phyloP scores from a whole-genome alignment of 306 rosid species.

The Trifolium pratense region DNA sequence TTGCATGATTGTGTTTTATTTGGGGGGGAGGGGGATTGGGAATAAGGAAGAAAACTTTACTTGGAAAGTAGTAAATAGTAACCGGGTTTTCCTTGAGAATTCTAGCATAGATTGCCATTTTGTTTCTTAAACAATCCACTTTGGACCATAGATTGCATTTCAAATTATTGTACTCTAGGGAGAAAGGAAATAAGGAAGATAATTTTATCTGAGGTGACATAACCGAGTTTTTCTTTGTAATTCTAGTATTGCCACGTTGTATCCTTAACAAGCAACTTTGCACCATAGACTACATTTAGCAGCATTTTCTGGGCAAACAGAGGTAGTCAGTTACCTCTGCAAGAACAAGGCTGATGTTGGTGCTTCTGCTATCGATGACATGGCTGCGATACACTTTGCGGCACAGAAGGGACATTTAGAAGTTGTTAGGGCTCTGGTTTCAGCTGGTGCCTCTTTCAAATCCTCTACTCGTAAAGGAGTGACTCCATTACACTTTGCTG shows the following conservation, averaged over 20 bases:
- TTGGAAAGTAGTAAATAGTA: constrained; percentile 18
- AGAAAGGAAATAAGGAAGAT: neutral
- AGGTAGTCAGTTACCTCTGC: constrained; percentile 74
- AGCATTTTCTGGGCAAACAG: constrained; percentile 88
- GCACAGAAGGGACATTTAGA: constrained; percentile 91
- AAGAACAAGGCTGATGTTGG: constrained; percentile 87
- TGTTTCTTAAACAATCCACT: neutral
- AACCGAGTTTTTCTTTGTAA: constrained; percentile 23
- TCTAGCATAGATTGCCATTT: constrained; percentile 22
- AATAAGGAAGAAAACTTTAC: neutral
- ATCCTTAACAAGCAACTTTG: constrained; percentile 63
- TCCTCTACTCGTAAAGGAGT: constrained; percentile 83
- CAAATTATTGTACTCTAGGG: neutral
- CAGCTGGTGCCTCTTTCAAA: constrained; percentile 71
- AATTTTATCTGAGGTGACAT: neutral
- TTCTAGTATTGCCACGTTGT: constrained; percentile 42
- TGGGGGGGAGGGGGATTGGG: neutral
- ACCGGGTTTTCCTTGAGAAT: constrained; percentile 21
- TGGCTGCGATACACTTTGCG: constrained; percentile 95
- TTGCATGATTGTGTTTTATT: constrained; percentile 30
- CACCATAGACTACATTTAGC: constrained; percentile 82
- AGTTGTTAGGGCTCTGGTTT: constrained; percentile 60
- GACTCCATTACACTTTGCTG: constrained; percentile 83
- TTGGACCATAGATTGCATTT: too few species aligned
- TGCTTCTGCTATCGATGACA: constrained; percentile 96